Evolutionary conservation across 768 basidiomycete species (phyloP).

Genomic region (Leucosporidium scottii): DNA sequence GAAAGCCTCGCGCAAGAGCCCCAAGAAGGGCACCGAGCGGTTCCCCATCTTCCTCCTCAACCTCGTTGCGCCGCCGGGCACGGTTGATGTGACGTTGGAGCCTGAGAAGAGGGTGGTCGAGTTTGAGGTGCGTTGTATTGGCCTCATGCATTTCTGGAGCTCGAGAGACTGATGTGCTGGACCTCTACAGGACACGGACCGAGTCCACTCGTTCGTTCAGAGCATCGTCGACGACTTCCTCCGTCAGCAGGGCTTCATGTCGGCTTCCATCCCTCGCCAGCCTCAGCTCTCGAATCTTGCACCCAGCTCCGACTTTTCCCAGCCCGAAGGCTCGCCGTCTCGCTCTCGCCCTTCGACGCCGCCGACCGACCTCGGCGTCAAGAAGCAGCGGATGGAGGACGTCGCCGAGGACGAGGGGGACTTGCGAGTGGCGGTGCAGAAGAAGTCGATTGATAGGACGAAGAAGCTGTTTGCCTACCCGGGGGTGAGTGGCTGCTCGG

Average conservation of each 20-base stretch:
- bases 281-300: background rate
- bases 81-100: constrained; percentile 71
- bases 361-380: no score
- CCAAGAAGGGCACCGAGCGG: constrained; percentile 48
- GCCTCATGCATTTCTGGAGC: background rate
- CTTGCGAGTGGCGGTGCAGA: background rate
- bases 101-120: constrained; percentile 66
- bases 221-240: constrained; percentile 19
- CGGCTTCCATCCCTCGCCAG: constrained; percentile 38
- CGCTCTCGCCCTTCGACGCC: no score
- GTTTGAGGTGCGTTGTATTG: constrained; percentile 51
- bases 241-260: constrained; percentile 56
- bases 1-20: constrained; percentile 21
- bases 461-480: background rate
- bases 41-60: constrained; percentile 78
- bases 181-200: constrained; percentile 7
- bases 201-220: constrained; percentile 9
- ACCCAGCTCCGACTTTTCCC: no score
- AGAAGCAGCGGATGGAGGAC: no score
- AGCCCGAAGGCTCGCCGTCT: no score
- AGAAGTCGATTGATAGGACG: background rate
- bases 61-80: constrained; percentile 56
- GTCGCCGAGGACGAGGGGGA: background rate
- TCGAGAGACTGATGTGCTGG: background rate
- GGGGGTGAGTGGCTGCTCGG: background rate